A percentile compares a stretch with the other conserved stretches of the same genome.
phyloP scores from a whole-genome alignment of 1,284 basidiomycete genomes.

The Porphyrellus sp. region DNA sequence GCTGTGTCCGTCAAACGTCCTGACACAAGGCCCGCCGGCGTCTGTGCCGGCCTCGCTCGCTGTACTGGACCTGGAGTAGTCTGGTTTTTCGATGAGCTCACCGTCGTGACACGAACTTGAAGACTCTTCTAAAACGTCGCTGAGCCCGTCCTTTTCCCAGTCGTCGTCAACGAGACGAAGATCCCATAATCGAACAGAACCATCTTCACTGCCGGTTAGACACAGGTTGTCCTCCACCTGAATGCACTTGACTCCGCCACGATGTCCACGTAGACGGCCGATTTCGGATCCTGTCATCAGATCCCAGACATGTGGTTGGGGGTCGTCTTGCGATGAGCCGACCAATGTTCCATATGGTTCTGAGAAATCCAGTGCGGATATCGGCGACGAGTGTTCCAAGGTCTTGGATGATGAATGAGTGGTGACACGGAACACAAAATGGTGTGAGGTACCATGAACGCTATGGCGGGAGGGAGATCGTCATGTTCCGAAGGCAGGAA shows the following conservation, averaged over 20 bases:
- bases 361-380: slow-evolving; percentile 91
- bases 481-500: slow-evolving; percentile 98
- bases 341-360: slow-evolving; percentile 96
- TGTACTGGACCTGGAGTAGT: slow-evolving; percentile 36
- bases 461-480: slow-evolving; percentile 89
- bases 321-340: slow-evolving; percentile 77
- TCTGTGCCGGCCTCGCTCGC: slow-evolving; percentile 33
- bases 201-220: slow-evolving; percentile 88
- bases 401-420: slow-evolving; percentile 50
- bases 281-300: slow-evolving; percentile 78
- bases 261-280: slow-evolving; percentile 77
- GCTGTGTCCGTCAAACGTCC: slow-evolving; percentile 86
- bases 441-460: slow-evolving; percentile 79
- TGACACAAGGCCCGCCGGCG: slow-evolving; percentile 58
- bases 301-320: slow-evolving; percentile 86
- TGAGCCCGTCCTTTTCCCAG: slow-evolving; percentile 54
- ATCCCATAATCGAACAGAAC: slow-evolving; percentile 86
- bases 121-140: slow-evolving; percentile 63
- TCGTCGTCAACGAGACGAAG: slow-evolving; percentile 76
- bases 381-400: slow-evolving; percentile 76
- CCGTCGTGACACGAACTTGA: slow-evolving; percentile 35
- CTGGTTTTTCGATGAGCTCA: slow-evolving; percentile 36
- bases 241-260: slow-evolving; percentile 79
- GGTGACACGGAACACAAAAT: slow-evolving; percentile 1
- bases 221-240: slow-evolving; percentile 94